These are phyloP conservation scores for Dothistroma septosporum DNA, from an alignment of 2,329 filamentous ascomycete genomes.

Conservation along the genomic window DNA sequence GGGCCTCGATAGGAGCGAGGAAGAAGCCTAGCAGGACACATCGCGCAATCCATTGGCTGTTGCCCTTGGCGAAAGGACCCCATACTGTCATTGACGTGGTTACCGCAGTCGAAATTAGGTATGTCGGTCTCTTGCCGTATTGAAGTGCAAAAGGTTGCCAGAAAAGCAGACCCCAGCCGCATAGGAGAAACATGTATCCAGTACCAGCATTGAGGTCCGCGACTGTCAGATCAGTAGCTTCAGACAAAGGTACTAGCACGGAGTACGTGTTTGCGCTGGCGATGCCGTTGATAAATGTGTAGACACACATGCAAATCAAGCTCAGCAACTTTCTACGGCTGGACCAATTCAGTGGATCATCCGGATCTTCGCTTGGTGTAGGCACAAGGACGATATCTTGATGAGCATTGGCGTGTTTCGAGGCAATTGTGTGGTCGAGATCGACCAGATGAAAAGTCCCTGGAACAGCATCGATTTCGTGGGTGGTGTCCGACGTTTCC, in stretches of 20 bases:
- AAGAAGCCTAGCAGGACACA: constrained; percentile 48
- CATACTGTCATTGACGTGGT: constrained; percentile 43
- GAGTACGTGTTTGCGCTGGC: constrained; percentile 49
- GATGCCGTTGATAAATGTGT: constrained; percentile 49
- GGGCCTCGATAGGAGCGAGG: constrained; percentile 47
- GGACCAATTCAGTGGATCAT: constrained; percentile 28
- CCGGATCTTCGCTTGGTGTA: constrained; percentile 31
- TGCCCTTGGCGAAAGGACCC: constrained; percentile 42
- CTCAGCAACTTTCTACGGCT: constrained; percentile 41
- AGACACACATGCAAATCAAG: constrained; percentile 42
- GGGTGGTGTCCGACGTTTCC: no score
- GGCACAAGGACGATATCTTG: constrained; percentile 41
- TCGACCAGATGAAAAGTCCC: constrained; percentile 44
- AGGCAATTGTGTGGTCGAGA: constrained; percentile 34
- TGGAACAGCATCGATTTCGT: constrained; percentile 20
- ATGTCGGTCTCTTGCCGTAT: constrained; percentile 50
- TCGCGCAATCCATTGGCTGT: constrained; percentile 47
- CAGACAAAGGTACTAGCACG: constrained; percentile 46
- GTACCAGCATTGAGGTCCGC: constrained; percentile 47
- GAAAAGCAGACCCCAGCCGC: constrained; percentile 45
- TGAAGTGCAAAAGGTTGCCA: constrained; percentile 53
- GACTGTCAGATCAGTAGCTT: constrained; percentile 46
- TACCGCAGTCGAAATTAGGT: constrained; percentile 42
- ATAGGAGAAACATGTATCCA: constrained; percentile 32
- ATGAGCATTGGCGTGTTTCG: constrained; percentile 30